phyloP scores from a whole-genome alignment of 345 rosid species.

The Raphanus raphanistrum region DNA sequence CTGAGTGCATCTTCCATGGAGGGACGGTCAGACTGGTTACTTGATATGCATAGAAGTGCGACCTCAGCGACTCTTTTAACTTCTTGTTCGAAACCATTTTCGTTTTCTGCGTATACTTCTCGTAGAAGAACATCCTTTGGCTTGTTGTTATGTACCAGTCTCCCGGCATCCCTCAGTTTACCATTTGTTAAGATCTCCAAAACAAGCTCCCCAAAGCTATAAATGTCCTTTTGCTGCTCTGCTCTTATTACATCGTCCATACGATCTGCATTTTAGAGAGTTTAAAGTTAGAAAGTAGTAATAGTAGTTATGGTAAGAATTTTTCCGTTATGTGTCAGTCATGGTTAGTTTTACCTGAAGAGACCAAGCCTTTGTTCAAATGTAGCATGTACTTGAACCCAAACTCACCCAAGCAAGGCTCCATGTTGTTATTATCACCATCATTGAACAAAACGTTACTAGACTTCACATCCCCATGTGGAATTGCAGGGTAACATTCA shows the following conservation, averaged over 20 bases:
- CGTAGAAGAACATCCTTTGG: conserved; percentile 57
- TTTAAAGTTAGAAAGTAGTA: conserved; percentile 4
- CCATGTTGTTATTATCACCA: conserved; percentile 49
- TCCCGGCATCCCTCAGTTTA: conserved; percentile 47
- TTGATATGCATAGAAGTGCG: conserved; percentile 69
- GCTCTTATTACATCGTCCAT: conserved; percentile 41
- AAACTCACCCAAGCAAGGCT: conserved; percentile 70
- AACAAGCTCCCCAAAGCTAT: conserved; percentile 73
- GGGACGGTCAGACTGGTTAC: conserved; percentile 54
- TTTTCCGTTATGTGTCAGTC: not conserved
- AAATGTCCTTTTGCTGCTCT: conserved; percentile 57
- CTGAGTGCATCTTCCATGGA: conserved; percentile 66
- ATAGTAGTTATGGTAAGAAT: not conserved
- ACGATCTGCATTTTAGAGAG: conserved; percentile 44
- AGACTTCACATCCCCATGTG: conserved; percentile 82
- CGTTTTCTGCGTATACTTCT: conserved; percentile 58
- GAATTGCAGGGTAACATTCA: conserved; percentile 80
- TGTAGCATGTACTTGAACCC: conserved; percentile 57
- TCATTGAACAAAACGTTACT: conserved; percentile 62
- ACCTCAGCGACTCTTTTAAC: conserved; percentile 61
- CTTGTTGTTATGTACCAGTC: conserved; percentile 53
- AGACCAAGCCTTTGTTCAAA: conserved; percentile 45
- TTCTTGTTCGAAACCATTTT: conserved; percentile 44
- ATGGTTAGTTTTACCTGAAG: conserved; percentile 34
- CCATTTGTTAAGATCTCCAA: conserved; percentile 74